Base-by-base conservation (phyloP, 768 basidiomycete genomes). In the Pleurotus ostreatus region DNA sequence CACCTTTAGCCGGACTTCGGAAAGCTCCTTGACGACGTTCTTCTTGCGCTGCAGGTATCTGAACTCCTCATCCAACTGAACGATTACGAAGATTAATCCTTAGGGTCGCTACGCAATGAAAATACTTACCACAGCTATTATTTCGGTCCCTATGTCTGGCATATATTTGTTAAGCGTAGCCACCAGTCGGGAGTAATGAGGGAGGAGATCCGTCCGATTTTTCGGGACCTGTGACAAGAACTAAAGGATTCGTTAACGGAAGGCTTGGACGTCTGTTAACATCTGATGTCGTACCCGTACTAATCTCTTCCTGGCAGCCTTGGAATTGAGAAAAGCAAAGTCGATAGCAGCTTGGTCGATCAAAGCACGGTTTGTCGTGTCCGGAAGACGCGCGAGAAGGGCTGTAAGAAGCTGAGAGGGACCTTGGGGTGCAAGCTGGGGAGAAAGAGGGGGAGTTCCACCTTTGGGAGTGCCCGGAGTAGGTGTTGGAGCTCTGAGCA, bases 291-390 rank as follows among this genome's bases (percentile, higher is more conserved):
- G 40, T 60, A 94, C 95, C 81, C 86, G 94, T 61, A 92, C 78
- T 40, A 98, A 79, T 55, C 97, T 75, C 68, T 96, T 98, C 63
- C 97, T 78, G 11, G 95, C 92, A 18, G 96, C 94, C 68, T 98
- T 98, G 43, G 94, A 95, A 66, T 98, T 99, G 56, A 99, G 76
- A 65, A 95, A 93, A 0, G 94, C 92, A 68, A 99, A 99, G 60
- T 99, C 96, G 39, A 98, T 84, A 0, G 94, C 94, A 25, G 89
- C 88, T 70, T 96, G 92, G 67, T 99, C 97, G 56, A 98, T 90
- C 58, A 93, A 69, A 2, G 83, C 80, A 13, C 92, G 84, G 65
- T 94, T 98, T 11, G 91, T 95, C n/a, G 92, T 90, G 68, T 99
- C 96, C 0, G 96, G 91, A 9, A 99, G 78, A 25, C 94, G 89